These are phyloP conservation scores for Oldenlandia corymbosa DNA, from an alignment of 257 asterid genomes.

Conservation along the genomic window DNA sequence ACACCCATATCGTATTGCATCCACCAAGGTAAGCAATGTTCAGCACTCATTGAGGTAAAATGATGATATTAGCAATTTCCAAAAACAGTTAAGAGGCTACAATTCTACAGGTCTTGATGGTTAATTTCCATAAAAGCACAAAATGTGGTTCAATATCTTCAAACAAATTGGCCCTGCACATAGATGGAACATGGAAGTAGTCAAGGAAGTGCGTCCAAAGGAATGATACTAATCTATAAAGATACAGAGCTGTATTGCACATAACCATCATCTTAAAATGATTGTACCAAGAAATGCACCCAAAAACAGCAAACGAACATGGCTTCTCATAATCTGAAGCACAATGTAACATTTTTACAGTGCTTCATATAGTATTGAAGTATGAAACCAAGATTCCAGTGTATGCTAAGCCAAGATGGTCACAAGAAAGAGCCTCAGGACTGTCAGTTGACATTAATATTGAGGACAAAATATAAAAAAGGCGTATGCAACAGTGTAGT, in stretches of 20 bases:
- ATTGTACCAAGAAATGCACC: not conserved
- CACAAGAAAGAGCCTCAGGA: not conserved
- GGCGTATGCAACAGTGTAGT: no score
- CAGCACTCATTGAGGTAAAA: constrained; percentile 5
- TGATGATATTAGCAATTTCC: constrained; percentile 13
- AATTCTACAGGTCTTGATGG: not conserved
- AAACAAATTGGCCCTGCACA: constrained; percentile 15
- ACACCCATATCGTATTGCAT: constrained; percentile 3
- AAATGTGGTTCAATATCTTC: not conserved
- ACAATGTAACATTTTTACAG: not conserved
- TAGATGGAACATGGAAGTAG: not conserved
- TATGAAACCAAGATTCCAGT: no score
- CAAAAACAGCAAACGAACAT: not conserved
- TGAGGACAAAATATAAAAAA: no score
- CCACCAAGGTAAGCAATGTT: constrained; percentile 8
- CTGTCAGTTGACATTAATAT: not conserved
- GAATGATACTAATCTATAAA: not conserved
- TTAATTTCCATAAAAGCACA: constrained; percentile 4
- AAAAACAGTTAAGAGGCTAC: constrained; percentile 11
- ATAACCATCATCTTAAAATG: not conserved
- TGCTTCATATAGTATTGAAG: not conserved
- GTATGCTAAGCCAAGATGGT: not conserved
- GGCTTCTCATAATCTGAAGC: no score
- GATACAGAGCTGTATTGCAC: not conserved
- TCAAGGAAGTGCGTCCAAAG: constrained; percentile 1